phyloP scores from a whole-genome alignment of 371 early-diverging fungal genomes.

The Circinella umbellata region DNA sequence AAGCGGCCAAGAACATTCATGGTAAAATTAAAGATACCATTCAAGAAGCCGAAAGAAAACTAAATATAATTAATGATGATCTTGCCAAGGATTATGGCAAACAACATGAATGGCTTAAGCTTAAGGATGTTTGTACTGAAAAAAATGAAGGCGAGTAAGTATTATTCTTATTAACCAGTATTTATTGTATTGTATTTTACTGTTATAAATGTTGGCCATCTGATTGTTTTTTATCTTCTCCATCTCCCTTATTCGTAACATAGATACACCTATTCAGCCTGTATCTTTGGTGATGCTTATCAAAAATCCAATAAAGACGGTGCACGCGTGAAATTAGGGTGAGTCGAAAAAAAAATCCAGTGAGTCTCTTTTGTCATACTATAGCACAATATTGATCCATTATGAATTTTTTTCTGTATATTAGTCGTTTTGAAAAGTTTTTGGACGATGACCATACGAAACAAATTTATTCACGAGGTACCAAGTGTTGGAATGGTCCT shows the following conservation, averaged over 20 bases:
- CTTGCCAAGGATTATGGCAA: slow-evolving; percentile 65
- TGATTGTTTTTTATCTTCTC: no score
- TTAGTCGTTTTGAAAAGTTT: slow-evolving; percentile 41
- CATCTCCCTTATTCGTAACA: not conserved
- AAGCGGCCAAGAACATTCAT: slow-evolving; percentile 37
- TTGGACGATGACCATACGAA: slow-evolving; percentile 40
- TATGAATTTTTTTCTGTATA: not conserved
- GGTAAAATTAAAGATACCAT: slow-evolving; percentile 48
- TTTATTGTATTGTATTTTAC: not conserved
- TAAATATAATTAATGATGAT: slow-evolving; percentile 46
- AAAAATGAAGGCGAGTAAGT: slow-evolving; percentile 78
- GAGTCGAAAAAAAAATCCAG: slow-evolving; percentile 27
- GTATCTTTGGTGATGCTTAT: slow-evolving; percentile 75
- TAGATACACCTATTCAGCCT: slow-evolving; percentile 84
- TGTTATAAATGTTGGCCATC: not conserved
- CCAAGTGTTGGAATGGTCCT: slow-evolving; percentile 95
- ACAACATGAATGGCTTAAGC: slow-evolving; percentile 61
- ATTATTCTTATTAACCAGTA: not conserved
- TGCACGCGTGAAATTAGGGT: slow-evolving; percentile 73
- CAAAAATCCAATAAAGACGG: slow-evolving; percentile 73
- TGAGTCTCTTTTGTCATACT: no score
- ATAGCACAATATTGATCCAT: no score
- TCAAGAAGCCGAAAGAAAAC: slow-evolving; percentile 31
- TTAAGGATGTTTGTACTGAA: slow-evolving; percentile 73
- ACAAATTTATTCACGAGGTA: slow-evolving; percentile 75